Base-by-base conservation (phyloP, 148 eudicot species). In the Silene uniflora region DNA sequence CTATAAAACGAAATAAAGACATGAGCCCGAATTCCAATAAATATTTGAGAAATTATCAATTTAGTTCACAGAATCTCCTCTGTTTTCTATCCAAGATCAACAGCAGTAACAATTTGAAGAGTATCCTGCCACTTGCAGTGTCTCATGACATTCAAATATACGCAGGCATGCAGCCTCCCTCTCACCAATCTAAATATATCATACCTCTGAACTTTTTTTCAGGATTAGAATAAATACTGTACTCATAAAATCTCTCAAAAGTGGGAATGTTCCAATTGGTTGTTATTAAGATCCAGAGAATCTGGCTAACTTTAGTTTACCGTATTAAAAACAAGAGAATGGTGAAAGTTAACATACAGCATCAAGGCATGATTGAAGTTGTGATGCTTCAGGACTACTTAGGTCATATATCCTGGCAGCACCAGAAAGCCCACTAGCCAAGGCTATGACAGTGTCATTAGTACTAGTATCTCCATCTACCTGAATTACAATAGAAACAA, bases 381-480 rank as follows among this genome's bases (percentile, higher is more conserved):
- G 88, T 75, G 79, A 71, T 73, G 97, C 99, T 74, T 92, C 97
- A 73, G 80, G 75, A 80, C 87, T 84, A 82, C 86, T 61, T 65
- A 88, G 72, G 67, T 88, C 83, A 59, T 88, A 84, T 70, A 95
- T 88, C 59, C 44, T 76, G 62, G 82, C 81, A 69, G 94, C 80
- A 78, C 94, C 91, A 58, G 99, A 90, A 24, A 95, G 84, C 52
- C 99, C 99, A 71, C 96, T 95, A 52, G 99, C 99, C 87, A 95
- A 87, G 75, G 99, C 99, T 83, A 95, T 90, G 19, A 95, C 97
- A 66, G 97, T 85, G 76, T 95, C 99, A 72, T 95, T 92, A 49
- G 99, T 95, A 84, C 97, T 95, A 18, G 91, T 88, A 85, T 95
- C 99, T 77, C 99, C 97, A 79, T 95, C 99, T 24, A 95, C 99